Base-by-base conservation (phyloP, 2,329 filamentous ascomycete genomes). In the Pyrenochaeta sp. region DNA sequence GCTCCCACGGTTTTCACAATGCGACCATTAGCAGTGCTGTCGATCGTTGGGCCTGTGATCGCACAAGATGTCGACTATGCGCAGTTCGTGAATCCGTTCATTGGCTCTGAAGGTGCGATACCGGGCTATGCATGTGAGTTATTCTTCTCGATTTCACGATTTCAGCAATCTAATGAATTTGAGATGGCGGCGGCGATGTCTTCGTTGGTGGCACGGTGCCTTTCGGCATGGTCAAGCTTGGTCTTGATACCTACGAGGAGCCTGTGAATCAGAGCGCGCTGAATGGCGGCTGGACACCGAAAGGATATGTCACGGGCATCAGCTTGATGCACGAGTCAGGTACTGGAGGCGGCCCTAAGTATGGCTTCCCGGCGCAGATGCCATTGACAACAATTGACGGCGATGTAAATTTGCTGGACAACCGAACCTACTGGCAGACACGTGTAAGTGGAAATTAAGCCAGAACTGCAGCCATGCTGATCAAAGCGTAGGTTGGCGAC, bases 31-130 rank as follows among this genome's bases (percentile, higher is more conserved):
- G 15, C 3, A 7, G 28, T 58, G 34, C 24, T 64, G 12, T 42
- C 37, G n/a, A 50, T 46, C 4, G 9, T 44, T 13, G 40, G 28
- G 4, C 36, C 37, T 36, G 56, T 48, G 7, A 4, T 24, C 13
- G 62, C 67, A 19, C 65, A 73, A n/a, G 54, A 61, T 42, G 58
- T 68, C 12, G 73, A 77, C 30, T 76, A 72, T 46, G 50, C 73
- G 27, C 69, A 73, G 50, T 77, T 69, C 32, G 81, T 83, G 8
- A 81, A 83, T 55, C 74, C 79, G 1, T 78, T 83, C 44, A 82
- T 83, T 22, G 81, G 81, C 6, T 80, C 80, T 0, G 80, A 82
- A 61, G 81, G 81, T 7, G 78, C 79, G 0, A 78, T 77, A 34
- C 64, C 78, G 3, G 80, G 80, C 2, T 75, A 74, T 46, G 72